phyloP scores from a whole-genome alignment of 2,329 filamentous ascomycete genomes.

The Microcyclosporella mali region DNA sequence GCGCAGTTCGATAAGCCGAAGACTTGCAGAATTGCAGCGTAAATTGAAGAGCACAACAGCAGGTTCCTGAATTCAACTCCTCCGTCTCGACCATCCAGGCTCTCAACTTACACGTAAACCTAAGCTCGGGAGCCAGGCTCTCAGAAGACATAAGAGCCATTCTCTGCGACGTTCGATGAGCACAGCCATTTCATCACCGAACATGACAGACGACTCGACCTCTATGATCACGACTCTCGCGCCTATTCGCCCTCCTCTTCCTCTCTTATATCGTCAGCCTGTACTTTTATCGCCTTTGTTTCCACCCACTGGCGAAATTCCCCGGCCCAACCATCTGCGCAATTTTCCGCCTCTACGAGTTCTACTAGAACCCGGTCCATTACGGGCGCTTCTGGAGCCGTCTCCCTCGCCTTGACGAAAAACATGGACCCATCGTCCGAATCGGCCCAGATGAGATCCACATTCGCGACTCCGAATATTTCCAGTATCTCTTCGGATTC shows the following conservation, averaged over 20 bases:
- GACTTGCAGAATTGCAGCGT: too few relatives aligned
- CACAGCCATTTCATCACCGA: too few relatives aligned
- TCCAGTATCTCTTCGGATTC: slow-evolving; percentile 7
- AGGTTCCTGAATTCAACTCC: too few relatives aligned
- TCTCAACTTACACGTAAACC: too few relatives aligned
- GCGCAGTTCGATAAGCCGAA: too few relatives aligned
- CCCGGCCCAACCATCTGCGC: slow-evolving; percentile 33
- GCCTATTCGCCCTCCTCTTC: neutral
- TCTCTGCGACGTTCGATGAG: too few relatives aligned
- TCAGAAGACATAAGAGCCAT: too few relatives aligned
- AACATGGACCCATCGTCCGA: slow-evolving; percentile 8
- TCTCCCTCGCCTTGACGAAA: slow-evolving; percentile 1
- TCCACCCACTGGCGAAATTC: slow-evolving; percentile 31
- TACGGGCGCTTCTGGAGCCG: slow-evolving; percentile 3
- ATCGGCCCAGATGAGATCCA: slow-evolving; percentile 8
- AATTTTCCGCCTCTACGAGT: slow-evolving; percentile 19
- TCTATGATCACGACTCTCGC: neutral
- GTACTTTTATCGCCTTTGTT: slow-evolving; percentile 25
- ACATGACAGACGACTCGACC: neutral
- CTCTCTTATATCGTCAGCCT: neutral
- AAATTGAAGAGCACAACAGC: too few relatives aligned
- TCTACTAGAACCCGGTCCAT: slow-evolving; percentile 2
- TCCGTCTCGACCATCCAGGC: too few relatives aligned
- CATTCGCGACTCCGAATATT: slow-evolving; percentile 7
- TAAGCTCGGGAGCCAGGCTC: too few relatives aligned